These are phyloP conservation scores for Neopestalotiopsis sp. DNA, from an alignment of 2,329 filamentous ascomycete species.

Conservation along the genomic window DNA sequence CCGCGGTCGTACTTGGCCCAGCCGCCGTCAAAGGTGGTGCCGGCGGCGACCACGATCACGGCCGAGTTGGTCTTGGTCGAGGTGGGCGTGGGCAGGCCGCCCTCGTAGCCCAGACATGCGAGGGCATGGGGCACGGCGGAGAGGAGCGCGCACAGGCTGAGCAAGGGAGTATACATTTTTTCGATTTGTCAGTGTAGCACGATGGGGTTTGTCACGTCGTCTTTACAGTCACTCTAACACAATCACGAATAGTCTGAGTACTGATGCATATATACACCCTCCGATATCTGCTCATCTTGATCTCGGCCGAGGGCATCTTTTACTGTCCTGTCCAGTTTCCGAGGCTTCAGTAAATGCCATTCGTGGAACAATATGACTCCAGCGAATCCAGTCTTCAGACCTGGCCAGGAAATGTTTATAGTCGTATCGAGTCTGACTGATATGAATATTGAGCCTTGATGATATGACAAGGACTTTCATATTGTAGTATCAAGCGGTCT, in stretches of 20 bases:
- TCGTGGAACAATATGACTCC: not conserved
- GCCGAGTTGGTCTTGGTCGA: constrained; percentile 31
- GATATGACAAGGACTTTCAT: not conserved
- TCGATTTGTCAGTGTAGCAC: not conserved
- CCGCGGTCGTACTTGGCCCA: constrained; percentile 47
- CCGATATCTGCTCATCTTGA: not conserved
- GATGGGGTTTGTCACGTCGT: not conserved
- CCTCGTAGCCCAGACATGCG: constrained; percentile 38
- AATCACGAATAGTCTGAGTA: not conserved
- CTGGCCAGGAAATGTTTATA: not conserved
- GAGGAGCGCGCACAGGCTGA: not conserved
- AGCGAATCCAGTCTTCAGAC: not conserved
- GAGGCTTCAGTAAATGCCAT: not conserved
- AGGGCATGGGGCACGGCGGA: constrained; percentile 32
- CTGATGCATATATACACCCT: not conserved
- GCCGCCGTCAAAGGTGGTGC: constrained; percentile 38
- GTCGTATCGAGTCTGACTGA: not conserved
- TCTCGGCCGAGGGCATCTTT: not conserved
- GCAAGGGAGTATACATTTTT: not conserved
- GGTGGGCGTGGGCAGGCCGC: constrained; percentile 34
- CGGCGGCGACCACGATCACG: constrained; percentile 37
- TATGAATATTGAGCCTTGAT: not conserved
- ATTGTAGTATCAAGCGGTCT: not conserved
- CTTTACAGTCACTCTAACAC: not conserved
- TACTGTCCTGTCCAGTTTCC: not conserved